Evolutionary conservation across 805 yeast species (phyloP).

Genomic region (Schizosaccharomyces japonicus): DNA sequence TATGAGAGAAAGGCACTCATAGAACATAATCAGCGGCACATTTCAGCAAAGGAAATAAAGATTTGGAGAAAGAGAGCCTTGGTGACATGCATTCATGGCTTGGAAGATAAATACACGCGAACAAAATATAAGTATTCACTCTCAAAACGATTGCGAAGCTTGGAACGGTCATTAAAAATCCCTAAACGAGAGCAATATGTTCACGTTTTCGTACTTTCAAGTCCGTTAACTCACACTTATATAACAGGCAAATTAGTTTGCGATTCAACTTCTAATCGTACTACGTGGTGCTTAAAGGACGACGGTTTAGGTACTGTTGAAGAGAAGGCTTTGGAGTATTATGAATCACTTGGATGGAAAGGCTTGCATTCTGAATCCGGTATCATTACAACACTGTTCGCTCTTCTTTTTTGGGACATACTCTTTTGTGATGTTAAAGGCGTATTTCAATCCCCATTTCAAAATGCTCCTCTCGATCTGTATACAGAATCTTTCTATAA

Average conservation of each 20-base stretch:
- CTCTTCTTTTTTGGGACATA: conserved; percentile 15
- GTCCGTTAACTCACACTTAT: conserved; percentile 6
- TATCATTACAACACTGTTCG: conserved; percentile 15
- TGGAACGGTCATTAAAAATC: conserved; percentile 9
- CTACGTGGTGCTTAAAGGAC: conserved; percentile 7
- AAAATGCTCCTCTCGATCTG: conserved; percentile 15
- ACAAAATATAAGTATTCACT: conserved; percentile 9
- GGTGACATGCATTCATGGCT: conserved; percentile 9
- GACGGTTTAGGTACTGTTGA: conserved; percentile 14
- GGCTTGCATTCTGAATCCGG: conserved; percentile 19
- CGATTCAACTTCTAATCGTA: conserved; percentile 7
- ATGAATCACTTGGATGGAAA: conserved; percentile 13
- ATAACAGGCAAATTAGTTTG: conserved; percentile 5
- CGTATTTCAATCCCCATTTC: conserved; percentile 17
- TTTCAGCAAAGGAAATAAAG: conserved; percentile 3
- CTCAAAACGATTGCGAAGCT: conserved; percentile 9
- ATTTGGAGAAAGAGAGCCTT: conserved; percentile 9
- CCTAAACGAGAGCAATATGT: conserved; percentile 7
- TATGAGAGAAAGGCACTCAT: conserved; percentile 10
- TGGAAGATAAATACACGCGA: conserved; percentile 11
- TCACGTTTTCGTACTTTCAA: conserved; percentile 6
- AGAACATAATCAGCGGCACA: conserved; percentile 7
- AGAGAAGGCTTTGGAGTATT: conserved; percentile 15
- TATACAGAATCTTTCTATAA: conserved; percentile 12
- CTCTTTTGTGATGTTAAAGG: conserved; percentile 10